Conservation (phyloP, 2,329 filamentous ascomycete species). For the Alternaria sp. region DNA sequence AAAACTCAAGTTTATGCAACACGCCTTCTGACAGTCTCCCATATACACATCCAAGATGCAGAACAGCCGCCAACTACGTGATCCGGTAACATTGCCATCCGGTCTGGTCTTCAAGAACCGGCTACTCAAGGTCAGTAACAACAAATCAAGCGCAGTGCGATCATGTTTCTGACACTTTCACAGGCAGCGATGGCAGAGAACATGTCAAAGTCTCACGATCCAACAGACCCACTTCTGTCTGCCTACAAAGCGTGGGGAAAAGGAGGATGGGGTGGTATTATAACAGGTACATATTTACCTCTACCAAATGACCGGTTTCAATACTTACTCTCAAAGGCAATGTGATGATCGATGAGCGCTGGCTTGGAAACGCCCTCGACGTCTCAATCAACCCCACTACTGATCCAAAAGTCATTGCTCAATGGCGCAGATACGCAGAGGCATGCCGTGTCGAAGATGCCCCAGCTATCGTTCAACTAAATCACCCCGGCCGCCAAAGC, state of each 20-base stretch:
- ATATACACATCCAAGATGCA: not conserved
- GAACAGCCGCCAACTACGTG: conserved; percentile 7
- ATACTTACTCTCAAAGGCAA: conserved; percentile 11
- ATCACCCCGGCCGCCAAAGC: conserved; percentile 68
- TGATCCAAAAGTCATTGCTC: conserved; percentile 58
- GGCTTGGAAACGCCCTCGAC: not conserved
- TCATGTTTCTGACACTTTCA: conserved; percentile 40
- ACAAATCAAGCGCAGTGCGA: conserved; percentile 57
- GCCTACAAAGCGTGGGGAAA: conserved; percentile 60
- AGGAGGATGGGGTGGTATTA: conserved; percentile 54
- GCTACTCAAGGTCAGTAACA: conserved; percentile 54
- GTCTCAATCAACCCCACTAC: conserved; percentile 59
- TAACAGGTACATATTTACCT: conserved; percentile 51
- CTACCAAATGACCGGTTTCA: not conserved
- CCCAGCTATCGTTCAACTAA: conserved; percentile 66
- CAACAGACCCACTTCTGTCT: conserved; percentile 56
- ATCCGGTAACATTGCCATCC: conserved; percentile 33
- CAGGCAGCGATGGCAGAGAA: conserved; percentile 42
- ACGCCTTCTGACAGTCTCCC: not conserved
- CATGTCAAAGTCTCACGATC: conserved; percentile 27
- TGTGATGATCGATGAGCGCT: not conserved
- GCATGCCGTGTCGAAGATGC: conserved; percentile 66
- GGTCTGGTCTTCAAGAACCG: conserved; percentile 48
- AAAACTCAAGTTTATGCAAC: not conserved
- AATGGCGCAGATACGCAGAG: conserved; percentile 8